Conservation (phyloP, 257 asterid species). For the Penstemon davidsonii region DNA sequence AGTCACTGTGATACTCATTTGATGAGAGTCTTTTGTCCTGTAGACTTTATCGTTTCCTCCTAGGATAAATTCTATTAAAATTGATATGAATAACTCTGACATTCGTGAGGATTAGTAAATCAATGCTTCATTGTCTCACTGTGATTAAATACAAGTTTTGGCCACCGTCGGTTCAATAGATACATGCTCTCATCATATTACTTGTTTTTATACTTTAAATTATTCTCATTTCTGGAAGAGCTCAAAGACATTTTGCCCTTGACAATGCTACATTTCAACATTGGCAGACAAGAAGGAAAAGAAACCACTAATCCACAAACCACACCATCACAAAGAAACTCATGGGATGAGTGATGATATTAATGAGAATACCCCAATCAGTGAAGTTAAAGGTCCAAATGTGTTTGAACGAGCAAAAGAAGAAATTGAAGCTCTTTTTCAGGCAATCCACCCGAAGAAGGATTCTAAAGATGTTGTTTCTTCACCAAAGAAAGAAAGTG, state of each 20-base stretch:
- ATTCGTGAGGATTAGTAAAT: not conserved
- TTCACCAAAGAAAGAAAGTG: conserved; percentile 35
- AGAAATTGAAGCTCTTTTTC: conserved; percentile 72
- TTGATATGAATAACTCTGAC: not conserved
- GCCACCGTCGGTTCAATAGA: not conserved
- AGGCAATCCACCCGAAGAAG: conserved; percentile 57
- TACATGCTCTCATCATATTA: not conserved
- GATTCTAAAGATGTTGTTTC: conserved; percentile 30
- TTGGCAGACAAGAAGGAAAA: conserved; percentile 38
- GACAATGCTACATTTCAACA: conserved; percentile 15
- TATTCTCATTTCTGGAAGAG: not conserved
- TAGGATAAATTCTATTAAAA: not conserved
- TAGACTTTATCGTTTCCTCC: conserved; percentile 3
- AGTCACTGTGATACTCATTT: not conserved
- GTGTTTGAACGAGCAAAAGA: conserved; percentile 87
- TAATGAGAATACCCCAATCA: conserved; percentile 52
- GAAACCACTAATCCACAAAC: conserved; percentile 35
- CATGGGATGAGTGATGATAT: conserved; percentile 71
- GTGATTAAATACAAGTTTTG: not conserved
- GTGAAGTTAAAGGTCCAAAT: conserved; percentile 65
- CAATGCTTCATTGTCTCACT: not conserved
- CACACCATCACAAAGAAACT: conserved; percentile 66
- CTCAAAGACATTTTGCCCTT: not conserved
- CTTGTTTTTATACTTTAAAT: not conserved
- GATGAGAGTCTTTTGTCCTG: not conserved